Percentiles rank a stretch among this genome's conserved stretches.
Evolutionary conservation across 768 basidiomycete genomes (phyloP).

Genomic region (Phanerochaete carnosa): DNA sequence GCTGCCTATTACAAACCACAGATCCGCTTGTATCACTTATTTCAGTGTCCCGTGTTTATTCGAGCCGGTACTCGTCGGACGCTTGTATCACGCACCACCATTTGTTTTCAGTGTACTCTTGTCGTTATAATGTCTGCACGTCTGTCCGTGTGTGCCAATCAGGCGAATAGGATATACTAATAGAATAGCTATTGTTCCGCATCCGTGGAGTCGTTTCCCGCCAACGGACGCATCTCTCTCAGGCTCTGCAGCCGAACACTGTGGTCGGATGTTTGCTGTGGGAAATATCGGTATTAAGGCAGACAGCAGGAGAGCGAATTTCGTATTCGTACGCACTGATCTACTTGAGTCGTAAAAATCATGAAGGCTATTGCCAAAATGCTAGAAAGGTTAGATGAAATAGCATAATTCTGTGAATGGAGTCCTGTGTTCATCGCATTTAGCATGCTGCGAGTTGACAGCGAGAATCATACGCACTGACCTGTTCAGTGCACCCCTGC

Average conservation of each 20-base stretch:
- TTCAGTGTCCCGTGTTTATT: conserved; percentile 1
- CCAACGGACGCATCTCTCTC: neutral
- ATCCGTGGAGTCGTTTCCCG: neutral
- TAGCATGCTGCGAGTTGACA: neutral
- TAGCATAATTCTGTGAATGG: neutral
- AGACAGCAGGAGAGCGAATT: neutral
- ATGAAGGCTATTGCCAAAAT: neutral
- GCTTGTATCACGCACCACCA: conserved; percentile 3
- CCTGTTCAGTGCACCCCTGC: conserved; percentile 1
- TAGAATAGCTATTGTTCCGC: conserved; percentile 3
- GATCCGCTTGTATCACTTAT: neutral
- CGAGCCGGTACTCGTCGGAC: conserved; percentile 12
- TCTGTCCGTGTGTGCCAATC: neutral
- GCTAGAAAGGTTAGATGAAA: neutral
- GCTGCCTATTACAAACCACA: neutral
- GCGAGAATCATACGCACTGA: neutral
- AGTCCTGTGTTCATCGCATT: neutral
- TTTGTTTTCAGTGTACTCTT: conserved; percentile 6
- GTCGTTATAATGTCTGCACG: conserved; percentile 5
- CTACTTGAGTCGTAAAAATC: neutral
- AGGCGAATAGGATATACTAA: conserved; percentile 9
- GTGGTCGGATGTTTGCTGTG: neutral
- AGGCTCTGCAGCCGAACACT: neutral
- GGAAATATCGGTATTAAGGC: neutral
- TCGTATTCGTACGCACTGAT: neutral